These are phyloP conservation scores for Fragilaria radians DNA, from an alignment of 108 stramenopile genomes.

Conservation along the genomic window DNA sequence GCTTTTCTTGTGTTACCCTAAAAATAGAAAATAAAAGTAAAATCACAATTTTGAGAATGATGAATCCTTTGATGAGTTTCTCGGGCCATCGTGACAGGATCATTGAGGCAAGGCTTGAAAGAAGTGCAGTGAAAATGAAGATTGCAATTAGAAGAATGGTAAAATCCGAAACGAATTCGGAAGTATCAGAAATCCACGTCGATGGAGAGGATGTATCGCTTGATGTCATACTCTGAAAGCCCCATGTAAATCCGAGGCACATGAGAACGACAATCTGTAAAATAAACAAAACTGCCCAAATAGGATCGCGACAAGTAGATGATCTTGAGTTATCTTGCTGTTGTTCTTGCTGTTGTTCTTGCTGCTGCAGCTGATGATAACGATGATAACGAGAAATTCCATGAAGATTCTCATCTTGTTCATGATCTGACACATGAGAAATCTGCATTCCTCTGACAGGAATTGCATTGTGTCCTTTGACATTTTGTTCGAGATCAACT, in stretches of 20 bases:
- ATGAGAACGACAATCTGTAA: neutral
- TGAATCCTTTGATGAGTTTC: neutral
- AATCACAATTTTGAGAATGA: slow-evolving; percentile 9
- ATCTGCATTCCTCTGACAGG: no score
- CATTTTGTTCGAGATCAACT: no score
- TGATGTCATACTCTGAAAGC: neutral
- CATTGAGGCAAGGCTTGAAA: neutral
- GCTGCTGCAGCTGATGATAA: no score
- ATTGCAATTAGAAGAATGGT: neutral
- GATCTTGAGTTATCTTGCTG: no score
- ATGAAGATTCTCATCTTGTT: no score
- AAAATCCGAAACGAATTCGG: neutral
- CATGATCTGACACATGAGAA: no score
- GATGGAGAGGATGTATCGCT: neutral
- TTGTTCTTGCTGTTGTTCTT: no score
- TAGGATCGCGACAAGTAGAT: neutral
- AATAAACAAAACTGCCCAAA: slow-evolving; percentile 1
- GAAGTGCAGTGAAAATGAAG: neutral
- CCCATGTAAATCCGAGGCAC: neutral
- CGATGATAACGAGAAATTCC: no score
- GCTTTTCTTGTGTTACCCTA: neutral
- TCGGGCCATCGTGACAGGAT: slow-evolving; percentile 1
- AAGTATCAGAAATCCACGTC: neutral
- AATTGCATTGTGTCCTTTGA: no score
- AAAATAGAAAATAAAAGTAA: slow-evolving; percentile 13